phyloP scores from a whole-genome alignment of 2,329 filamentous ascomycete genomes.

The Ploettnerulaceae sp. region DNA sequence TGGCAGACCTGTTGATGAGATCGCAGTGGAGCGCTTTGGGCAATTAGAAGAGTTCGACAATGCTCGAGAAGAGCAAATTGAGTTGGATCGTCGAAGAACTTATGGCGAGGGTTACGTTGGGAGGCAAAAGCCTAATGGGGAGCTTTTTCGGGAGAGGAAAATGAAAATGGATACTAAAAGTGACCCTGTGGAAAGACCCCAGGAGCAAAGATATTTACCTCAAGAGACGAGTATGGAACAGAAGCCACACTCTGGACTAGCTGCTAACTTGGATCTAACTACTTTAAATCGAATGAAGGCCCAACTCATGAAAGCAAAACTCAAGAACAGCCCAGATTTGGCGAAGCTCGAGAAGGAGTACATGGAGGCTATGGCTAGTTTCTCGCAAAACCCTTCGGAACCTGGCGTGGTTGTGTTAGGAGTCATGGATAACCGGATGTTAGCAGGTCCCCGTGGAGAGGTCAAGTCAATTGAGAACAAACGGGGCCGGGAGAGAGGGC shows the following conservation, averaged over 20 bases:
- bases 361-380: constrained; percentile 64
- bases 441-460: constrained; percentile 69
- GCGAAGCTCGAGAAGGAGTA: constrained; percentile 71
- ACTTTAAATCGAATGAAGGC: constrained; percentile 85
- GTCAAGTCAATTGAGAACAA: constrained; percentile 74
- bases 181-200: constrained; percentile 34
- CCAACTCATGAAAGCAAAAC: constrained; percentile 91
- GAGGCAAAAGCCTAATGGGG: constrained; percentile 82
- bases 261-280: constrained; percentile 64
- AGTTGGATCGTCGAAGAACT: constrained; percentile 73
- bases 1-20: constrained; percentile 68
- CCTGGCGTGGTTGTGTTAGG: constrained; percentile 73
- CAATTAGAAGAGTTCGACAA: constrained; percentile 83
- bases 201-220: constrained; percentile 34
- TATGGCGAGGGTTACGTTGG: constrained; percentile 83
- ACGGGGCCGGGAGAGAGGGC: constrained; percentile 76
- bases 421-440: constrained; percentile 83
- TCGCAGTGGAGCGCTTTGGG: constrained; percentile 79
- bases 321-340: constrained; percentile 44
- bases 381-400: constrained; percentile 47
- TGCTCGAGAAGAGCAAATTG: constrained; percentile 86
- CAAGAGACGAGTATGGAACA: constrained; percentile 57
- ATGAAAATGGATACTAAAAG: constrained; percentile 49
- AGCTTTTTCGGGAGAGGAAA: constrained; percentile 75
- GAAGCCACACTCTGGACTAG: constrained; percentile 42